phyloP scores from a whole-genome alignment of 805 yeast species.

The Ogataea naganishii region DNA sequence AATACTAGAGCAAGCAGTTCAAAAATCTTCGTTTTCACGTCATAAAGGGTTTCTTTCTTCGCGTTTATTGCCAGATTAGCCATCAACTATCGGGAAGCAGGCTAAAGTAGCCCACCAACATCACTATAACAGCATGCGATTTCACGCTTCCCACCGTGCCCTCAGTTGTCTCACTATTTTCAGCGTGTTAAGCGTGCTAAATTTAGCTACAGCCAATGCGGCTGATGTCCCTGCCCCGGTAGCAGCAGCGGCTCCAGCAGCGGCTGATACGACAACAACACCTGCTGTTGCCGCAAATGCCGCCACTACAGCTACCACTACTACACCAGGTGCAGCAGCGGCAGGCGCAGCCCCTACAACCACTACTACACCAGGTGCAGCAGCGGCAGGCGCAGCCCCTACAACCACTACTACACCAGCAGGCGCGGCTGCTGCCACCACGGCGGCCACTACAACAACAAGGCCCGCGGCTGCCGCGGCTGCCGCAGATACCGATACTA shows the following conservation, averaged over 20 bases:
- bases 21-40: too few relatives aligned
- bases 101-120: too few relatives aligned
- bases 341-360: conserved; percentile 1
- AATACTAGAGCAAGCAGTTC: too few relatives aligned
- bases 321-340: conserved; percentile 4
- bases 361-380: conserved; percentile 3
- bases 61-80: too few relatives aligned
- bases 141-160: too few relatives aligned
- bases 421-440: conserved; percentile 3
- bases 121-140: too few relatives aligned
- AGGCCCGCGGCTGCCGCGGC: conserved; percentile 3
- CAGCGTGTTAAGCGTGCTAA: too few relatives aligned
- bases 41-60: too few relatives aligned
- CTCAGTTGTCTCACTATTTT: too few relatives aligned
- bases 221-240: conserved; percentile 3
- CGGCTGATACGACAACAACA: conserved; percentile 3
- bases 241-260: conserved; percentile 3
- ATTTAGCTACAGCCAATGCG: conserved; percentile 1
- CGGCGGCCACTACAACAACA: conserved; percentile 6
- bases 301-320: conserved; percentile 3
- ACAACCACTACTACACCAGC: conserved; percentile 8
- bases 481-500: conserved; percentile 6
- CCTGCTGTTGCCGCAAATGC: conserved; percentile 5
- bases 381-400: conserved; percentile 6
- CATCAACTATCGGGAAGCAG: too few relatives aligned